Evolutionary conservation across 2,329 filamentous ascomycete species (phyloP).

Genomic region (Pezicula carpinea): DNA sequence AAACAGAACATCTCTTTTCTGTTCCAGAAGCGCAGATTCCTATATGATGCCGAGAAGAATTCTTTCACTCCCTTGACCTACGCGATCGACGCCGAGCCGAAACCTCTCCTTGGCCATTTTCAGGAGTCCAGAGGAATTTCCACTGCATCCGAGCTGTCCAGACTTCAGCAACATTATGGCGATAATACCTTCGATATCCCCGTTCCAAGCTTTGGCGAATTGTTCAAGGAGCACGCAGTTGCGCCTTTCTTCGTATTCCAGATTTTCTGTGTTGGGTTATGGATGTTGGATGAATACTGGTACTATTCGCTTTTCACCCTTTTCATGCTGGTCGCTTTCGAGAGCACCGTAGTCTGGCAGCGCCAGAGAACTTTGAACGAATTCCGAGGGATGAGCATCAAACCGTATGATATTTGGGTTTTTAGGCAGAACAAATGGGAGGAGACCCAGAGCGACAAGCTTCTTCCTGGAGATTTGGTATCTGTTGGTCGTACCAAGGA

Average conservation of each 20-base stretch:
- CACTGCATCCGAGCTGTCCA: conserved; percentile 69
- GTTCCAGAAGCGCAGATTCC: conserved; percentile 96
- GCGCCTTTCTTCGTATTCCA: conserved; percentile 99
- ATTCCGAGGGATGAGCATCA: conserved; percentile 99
- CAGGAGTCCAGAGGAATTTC: conserved; percentile 75
- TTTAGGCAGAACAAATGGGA: conserved; percentile 84
- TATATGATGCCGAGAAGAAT: conserved; percentile 68
- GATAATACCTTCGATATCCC: conserved; percentile 96
- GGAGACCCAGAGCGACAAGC: conserved; percentile 83
- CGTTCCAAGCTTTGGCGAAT: conserved; percentile 88
- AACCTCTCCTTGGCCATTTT: conserved; percentile 72
- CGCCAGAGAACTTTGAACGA: conserved; percentile 91
- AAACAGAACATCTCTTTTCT: conserved; percentile 81
- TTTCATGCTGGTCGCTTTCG: conserved; percentile 96
- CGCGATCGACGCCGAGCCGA: conserved; percentile 78
- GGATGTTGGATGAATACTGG: conserved; percentile 99
- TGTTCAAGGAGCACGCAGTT: conserved; percentile 97
- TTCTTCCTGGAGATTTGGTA: conserved; percentile 88
- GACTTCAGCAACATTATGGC: conserved; percentile 88
- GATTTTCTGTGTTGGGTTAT: conserved; percentile 95
- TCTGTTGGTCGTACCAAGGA: conserved; percentile 94
- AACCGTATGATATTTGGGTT: conserved; percentile 93
- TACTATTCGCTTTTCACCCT: conserved; percentile 99
- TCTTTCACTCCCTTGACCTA: conserved; percentile 81
- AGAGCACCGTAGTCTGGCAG: conserved; percentile 99